Evolutionary conservation across 345 rosid species (phyloP).

Genomic region (Boechera divaricarpa): DNA sequence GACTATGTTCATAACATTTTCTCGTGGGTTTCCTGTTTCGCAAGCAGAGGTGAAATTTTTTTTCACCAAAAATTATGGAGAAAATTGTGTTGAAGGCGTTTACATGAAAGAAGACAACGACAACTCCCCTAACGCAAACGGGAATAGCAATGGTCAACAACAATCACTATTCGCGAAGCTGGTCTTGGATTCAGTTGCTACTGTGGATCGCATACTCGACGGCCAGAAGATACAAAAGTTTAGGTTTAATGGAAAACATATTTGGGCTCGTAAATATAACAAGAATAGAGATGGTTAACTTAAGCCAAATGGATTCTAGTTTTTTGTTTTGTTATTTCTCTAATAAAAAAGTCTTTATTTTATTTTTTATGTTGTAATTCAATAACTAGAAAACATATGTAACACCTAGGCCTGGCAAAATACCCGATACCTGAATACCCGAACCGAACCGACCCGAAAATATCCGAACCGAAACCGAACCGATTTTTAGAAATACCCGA

Average conservation of each 20-base stretch:
- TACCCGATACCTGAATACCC: no score
- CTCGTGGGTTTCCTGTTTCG: conserved; percentile 55
- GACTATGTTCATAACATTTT: conserved; percentile 57
- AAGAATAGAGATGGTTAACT: not conserved
- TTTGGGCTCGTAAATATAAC: conserved; percentile 50
- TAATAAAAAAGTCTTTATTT: conserved; percentile 1
- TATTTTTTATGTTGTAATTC: not conserved
- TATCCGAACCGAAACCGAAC: no score
- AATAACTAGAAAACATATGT: conserved; percentile 31
- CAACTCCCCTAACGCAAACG: not conserved
- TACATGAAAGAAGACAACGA: conserved; percentile 20
- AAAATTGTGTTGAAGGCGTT: conserved; percentile 32
- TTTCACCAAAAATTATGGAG: conserved; percentile 41
- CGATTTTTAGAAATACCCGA: no score
- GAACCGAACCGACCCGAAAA: no score
- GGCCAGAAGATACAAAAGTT: conserved; percentile 29
- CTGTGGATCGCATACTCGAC: conserved; percentile 31
- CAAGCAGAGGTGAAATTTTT: conserved; percentile 43
- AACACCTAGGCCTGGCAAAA: not conserved
- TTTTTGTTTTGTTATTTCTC: not conserved
- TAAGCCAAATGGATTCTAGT: not conserved
- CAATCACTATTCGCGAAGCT: conserved; percentile 37
- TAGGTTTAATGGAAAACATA: conserved; percentile 42
- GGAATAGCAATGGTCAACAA: not conserved
- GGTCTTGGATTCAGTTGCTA: conserved; percentile 33